Evolutionary conservation across 768 basidiomycete genomes (phyloP), one percentile per base, ranked within the genome.

Genomic region (Rubroboletus pulcherrimus): DNA sequence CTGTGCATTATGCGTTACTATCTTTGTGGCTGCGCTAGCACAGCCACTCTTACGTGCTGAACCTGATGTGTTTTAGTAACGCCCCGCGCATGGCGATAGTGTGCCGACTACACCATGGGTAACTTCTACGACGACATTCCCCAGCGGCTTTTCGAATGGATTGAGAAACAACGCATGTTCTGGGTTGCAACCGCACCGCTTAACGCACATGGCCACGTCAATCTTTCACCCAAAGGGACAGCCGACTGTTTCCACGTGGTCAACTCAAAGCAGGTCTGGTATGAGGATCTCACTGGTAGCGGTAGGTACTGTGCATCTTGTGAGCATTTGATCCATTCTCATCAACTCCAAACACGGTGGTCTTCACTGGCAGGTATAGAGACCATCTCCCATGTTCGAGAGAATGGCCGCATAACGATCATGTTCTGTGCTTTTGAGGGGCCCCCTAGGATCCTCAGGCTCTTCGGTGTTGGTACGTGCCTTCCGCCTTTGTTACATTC

Each of bases 141-240:
- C 0, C 71, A 75, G 5, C 72, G 76, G 53, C 69, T 83, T 34
- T 63, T 80, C 39, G 70, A 75, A 54, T 88, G 86, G 85, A 79
- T 88, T 19, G 59, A 71, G 42, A 74, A 81, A 56, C 87, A 89
- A 68, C 75, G 84, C 41, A 71, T 87, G 55, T 89, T 89, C 67
- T 89, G 84, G 80, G 86, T 89, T 5, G 85, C 84, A 0, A 80
- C 84, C 2, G 84, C 86, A 1, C 87, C 87, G 12, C 78, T 87
- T 9, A 73, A 70, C 9, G 65, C 63, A 0, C 75, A 80, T 1
- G 86, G 85, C 0, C 82, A 84, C 47, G 70, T 90, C 54, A 89
- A 89, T 55, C 59, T 89, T 2, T 87, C 85, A 1, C 85, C 87
- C 1, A 88, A 90, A 65, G 84, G 84, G 26, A 75, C 82, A n/a